phyloP scores from a whole-genome alignment of 805 yeast species.

The Kazachstania bromeliacearum region DNA sequence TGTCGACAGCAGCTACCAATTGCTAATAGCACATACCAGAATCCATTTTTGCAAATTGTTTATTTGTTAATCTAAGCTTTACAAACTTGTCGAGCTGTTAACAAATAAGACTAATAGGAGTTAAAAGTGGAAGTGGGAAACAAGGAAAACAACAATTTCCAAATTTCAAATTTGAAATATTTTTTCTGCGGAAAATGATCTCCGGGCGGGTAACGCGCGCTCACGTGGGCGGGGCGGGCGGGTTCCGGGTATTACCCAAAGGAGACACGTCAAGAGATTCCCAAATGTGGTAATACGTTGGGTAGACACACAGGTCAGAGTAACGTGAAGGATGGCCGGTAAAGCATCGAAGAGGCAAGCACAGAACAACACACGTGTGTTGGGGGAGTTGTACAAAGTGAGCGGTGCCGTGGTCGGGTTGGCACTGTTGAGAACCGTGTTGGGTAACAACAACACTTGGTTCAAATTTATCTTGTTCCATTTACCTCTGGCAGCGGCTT shows the following conservation, averaged over 20 bases:
- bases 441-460: slow-evolving; percentile 11
- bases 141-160: no score
- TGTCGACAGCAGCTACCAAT: not conserved
- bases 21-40: slow-evolving; percentile 25
- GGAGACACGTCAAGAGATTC: no score
- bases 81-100: no score
- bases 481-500: slow-evolving; percentile 30
- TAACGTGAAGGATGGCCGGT: slow-evolving; percentile 43
- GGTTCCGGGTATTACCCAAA: no score
- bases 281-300: no score
- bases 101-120: no score
- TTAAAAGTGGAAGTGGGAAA: no score
- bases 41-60: slow-evolving; percentile 22
- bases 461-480: slow-evolving; percentile 20
- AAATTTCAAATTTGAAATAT: no score
- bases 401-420: slow-evolving; percentile 24
- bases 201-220: not conserved
- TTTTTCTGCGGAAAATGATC: no score
- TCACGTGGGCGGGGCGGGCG: no score
- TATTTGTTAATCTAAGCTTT: no score
- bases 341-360: slow-evolving; percentile 48
- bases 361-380: slow-evolving; percentile 14
- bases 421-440: slow-evolving; percentile 31
- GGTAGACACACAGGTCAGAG: no score
- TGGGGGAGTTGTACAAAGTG: slow-evolving; percentile 17